Base-by-base conservation (phyloP, 331 rosid species). In the Quercus tomentella region DNA sequence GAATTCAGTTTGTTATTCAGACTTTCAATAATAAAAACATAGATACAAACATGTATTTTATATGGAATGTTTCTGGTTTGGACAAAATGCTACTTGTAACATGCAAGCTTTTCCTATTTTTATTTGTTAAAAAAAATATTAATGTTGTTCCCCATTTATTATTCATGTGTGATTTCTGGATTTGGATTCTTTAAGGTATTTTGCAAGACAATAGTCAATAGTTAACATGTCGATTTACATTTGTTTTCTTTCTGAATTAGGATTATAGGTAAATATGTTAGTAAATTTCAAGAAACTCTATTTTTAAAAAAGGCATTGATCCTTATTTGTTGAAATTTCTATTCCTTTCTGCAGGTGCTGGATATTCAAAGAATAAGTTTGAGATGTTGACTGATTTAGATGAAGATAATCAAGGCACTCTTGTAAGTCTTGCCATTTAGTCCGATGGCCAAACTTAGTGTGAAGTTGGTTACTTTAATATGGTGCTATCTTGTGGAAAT, bases 361-460 rank as follows among this genome's bases (percentile, higher is more conserved):
- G 85, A 67, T 76, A 81, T 81, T 89, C 94, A 15, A 89, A 82
- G 87, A 96, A 92, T 68, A 81, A 79, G 84, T 87, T 89, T 56
- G 94, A 89, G 74, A 45, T 51, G 82, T 72, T 90, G 82, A 82
- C 86, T 77, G 49, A 78, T 81, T 77, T 96, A 84, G 97, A 85
- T 73, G 93, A 90, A 80, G 88, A 61, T 80, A 72, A 52, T 67
- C 77, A 84, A 73, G 88, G 41, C 77, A 73, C 80, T 60, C 45
- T 66, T 72, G 98, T 91, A 87, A 90, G 97, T 89, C 35, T 82
- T 63, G 11, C 73, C 54, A 11, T 70, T 51, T 81, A n/a, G 80
- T 37, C 51, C 51, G n/a, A 77, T 70, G 66, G 78, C 51, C 20
- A 60, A 80, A 72, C 15, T 60, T 54, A 33, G 35, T 58, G 70